These are phyloP conservation scores for Eucalyptus virginea DNA, from an alignment of 345 rosid genomes.

Conservation along the genomic window DNA sequence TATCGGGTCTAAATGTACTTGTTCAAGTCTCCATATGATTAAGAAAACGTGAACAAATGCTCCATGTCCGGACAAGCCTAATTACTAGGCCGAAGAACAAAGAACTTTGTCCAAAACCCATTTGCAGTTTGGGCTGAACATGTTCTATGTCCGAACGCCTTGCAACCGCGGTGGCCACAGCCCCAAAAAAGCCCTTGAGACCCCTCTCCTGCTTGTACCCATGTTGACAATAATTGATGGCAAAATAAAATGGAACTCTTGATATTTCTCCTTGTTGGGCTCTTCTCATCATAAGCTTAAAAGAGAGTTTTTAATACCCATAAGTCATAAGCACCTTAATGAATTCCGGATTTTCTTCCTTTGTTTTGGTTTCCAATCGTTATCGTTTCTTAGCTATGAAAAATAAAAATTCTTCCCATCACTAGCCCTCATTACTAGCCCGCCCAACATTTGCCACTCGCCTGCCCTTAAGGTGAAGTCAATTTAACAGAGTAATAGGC, in stretches of 20 bases:
- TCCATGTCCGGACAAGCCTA: background rate
- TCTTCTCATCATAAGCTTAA: background rate
- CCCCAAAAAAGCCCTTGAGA: background rate
- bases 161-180: background rate
- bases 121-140: background rate
- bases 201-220: background rate
- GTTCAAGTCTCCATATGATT: background rate
- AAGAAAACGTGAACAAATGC: background rate
- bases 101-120: background rate
- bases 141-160: background rate
- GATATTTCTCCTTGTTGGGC: background rate
- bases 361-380: too few relatives aligned
- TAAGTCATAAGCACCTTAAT: background rate
- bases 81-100: background rate
- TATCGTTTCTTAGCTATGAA: too few relatives aligned
- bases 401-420: too few relatives aligned
- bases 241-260: background rate
- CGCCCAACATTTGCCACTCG: too few relatives aligned
- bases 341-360: too few relatives aligned
- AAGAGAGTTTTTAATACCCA: background rate
- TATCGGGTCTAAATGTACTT: background rate
- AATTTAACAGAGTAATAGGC: too few relatives aligned
- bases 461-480: too few relatives aligned
- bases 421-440: too few relatives aligned
- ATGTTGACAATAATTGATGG: too few relatives aligned